phyloP scores from a whole-genome alignment of 2,329 filamentous ascomycete species.

The Neopestalotiopsis clavispora region DNA sequence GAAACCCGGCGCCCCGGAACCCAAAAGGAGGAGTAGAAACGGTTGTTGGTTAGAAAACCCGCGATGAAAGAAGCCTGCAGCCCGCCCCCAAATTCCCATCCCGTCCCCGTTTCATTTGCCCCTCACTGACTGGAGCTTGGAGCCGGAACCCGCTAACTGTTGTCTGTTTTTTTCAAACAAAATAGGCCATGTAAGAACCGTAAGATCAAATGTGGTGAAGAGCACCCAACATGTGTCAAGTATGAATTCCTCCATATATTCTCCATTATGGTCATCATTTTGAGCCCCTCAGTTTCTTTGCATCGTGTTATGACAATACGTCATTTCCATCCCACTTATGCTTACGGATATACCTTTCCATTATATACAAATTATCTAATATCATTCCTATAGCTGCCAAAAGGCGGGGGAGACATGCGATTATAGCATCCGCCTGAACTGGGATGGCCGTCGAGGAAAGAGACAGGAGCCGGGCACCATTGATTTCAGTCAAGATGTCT shows the following conservation, averaged over 20 bases:
- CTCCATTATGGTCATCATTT: not conserved
- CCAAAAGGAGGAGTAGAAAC: conserved; percentile 50
- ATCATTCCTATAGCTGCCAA: conserved; percentile 57
- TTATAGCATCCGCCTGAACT: conserved; percentile 81
- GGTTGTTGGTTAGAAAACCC: conserved; percentile 46
- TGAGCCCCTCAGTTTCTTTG: not conserved
- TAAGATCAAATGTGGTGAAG: conserved; percentile 83
- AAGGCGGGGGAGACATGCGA: conserved; percentile 76
- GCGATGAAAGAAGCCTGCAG: not conserved
- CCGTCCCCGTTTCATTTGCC: conserved; percentile 7
- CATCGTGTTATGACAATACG: not conserved
- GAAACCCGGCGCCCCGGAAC: conserved; percentile 47
- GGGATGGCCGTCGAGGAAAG: conserved; percentile 74
- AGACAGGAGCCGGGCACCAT: conserved; percentile 46
- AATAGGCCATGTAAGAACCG: conserved; percentile 77
- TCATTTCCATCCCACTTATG: not conserved
- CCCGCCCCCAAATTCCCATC: conserved; percentile 1
- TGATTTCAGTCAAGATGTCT: conserved; percentile 31
- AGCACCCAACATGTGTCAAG: conserved; percentile 74
- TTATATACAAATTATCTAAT: not conserved
- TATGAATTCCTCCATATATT: conserved; percentile 31
- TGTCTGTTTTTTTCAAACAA: conserved; percentile 21
- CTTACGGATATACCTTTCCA: not conserved
- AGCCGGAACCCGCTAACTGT: not conserved
- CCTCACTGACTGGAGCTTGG: not conserved